Percentiles rank a stretch among this genome's conserved stretches.
These are phyloP conservation scores for Neltuma alba DNA, from an alignment of 306 rosid species.

Conservation along the genomic window DNA sequence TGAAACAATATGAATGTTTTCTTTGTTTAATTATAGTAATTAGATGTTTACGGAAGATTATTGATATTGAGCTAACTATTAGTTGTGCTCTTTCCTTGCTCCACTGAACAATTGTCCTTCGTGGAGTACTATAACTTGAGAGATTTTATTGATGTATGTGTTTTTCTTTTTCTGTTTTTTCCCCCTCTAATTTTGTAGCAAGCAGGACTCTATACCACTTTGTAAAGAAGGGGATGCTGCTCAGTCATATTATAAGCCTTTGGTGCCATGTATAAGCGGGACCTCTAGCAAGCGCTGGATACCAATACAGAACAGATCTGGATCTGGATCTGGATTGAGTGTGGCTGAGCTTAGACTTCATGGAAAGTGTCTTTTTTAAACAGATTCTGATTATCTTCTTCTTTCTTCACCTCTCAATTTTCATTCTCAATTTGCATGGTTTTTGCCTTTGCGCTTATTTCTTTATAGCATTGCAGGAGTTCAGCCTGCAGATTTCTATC, in stretches of 20 bases:
- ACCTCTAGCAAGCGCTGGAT: conserved; percentile 75
- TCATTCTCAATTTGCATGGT: background rate
- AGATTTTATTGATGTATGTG: conserved; percentile 1
- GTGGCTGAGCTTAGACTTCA: conserved; percentile 69
- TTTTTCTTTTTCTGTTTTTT: too few species aligned
- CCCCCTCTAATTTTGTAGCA: conserved; percentile 54
- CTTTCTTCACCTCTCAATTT: conserved; percentile 17
- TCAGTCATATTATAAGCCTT: conserved; percentile 68
- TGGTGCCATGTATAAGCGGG: conserved; percentile 71
- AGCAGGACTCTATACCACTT: conserved; percentile 64
- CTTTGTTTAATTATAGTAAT: conserved; percentile 3
- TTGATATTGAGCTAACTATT: conserved; percentile 2
- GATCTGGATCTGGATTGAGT: conserved; percentile 54
- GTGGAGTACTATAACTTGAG: conserved; percentile 6
- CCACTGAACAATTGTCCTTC: conserved; percentile 22
- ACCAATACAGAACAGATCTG: conserved; percentile 75
- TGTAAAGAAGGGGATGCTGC: conserved; percentile 61
- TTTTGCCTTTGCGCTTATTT: conserved; percentile 35
- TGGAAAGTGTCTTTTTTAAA: conserved; percentile 67
- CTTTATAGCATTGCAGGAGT: conserved; percentile 60
- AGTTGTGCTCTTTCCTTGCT: conserved; percentile 32
- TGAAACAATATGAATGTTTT: background rate
- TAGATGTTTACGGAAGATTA: conserved; percentile 4
- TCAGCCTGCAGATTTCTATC: conserved; percentile 65
- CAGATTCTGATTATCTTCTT: conserved; percentile 17